phyloP scores from a whole-genome alignment of 345 rosid species.

The Xanthoceras sorbifolium region DNA sequence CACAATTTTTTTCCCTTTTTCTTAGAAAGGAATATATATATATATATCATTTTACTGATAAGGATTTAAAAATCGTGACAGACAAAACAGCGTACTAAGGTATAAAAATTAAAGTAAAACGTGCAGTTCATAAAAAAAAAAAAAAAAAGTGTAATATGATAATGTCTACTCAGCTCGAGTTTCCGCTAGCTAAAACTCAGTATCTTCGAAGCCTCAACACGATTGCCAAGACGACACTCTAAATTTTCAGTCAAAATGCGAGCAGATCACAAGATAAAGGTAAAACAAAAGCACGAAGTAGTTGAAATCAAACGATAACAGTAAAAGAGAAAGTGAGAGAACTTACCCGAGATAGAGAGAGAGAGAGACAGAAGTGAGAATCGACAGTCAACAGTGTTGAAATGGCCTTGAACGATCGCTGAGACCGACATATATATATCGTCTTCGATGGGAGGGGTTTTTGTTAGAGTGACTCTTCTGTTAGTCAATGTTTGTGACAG shows the following conservation, averaged over 20 bases:
- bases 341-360: slow-evolving; percentile 16
- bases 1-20: too few relatives aligned
- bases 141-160: neutral
- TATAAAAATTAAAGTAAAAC: neutral
- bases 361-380: neutral
- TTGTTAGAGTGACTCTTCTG: neutral
- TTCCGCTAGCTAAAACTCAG: too few relatives aligned
- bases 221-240: too few relatives aligned
- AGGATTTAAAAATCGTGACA: too few relatives aligned
- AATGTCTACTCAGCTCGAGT: neutral
- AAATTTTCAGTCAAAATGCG: too few relatives aligned
- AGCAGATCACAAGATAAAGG: too few relatives aligned
- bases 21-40: too few relatives aligned
- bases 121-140: too few relatives aligned
- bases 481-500: too few relatives aligned
- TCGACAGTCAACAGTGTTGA: neutral
- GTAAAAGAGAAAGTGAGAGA: neutral
- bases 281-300: too few relatives aligned
- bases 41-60: neutral
- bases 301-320: neutral
- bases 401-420: neutral
- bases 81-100: too few relatives aligned
- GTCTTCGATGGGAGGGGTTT: neutral
- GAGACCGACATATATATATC: neutral
- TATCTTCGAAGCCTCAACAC: too few relatives aligned